Percentiles rank a stretch among this genome's conserved stretches.
Conservation (phyloP, 257 asterid species). For the Petunia secreta region DNA sequence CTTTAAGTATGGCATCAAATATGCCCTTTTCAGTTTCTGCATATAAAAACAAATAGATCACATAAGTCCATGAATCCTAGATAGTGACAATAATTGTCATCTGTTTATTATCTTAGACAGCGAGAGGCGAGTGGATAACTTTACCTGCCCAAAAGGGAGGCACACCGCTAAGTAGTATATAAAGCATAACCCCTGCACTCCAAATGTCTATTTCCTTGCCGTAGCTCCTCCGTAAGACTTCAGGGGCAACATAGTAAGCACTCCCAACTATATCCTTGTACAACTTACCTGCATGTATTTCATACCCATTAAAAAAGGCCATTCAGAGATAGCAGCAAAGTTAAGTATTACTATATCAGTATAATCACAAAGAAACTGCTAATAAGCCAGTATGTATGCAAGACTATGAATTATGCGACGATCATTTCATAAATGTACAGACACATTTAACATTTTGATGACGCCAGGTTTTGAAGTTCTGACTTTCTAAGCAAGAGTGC, state of each 20-base stretch:
- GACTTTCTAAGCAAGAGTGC: not conserved
- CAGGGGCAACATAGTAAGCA: slow-evolving; percentile 91
- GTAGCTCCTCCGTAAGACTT: slow-evolving; percentile 66
- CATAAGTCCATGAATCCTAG: not conserved
- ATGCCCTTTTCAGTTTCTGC: slow-evolving; percentile 76
- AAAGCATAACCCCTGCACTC: slow-evolving; percentile 91
- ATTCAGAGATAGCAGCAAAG: not conserved
- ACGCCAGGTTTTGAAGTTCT: not conserved
- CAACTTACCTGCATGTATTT: slow-evolving; percentile 57
- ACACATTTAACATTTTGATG: not conserved
- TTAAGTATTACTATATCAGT: not conserved
- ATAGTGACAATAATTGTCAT: not conserved
- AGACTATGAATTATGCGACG: not conserved
- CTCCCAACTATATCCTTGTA: slow-evolving; percentile 84
- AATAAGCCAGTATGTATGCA: not conserved
- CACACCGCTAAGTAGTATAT: slow-evolving; percentile 81
- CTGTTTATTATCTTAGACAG: not conserved
- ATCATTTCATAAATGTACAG: not conserved
- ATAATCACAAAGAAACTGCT: not conserved
- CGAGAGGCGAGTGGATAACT: not conserved
- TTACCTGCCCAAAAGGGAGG: slow-evolving; percentile 95
- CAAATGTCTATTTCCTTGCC: slow-evolving; percentile 83
- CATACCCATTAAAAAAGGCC: not conserved
- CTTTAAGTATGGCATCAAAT: slow-evolving; percentile 66
- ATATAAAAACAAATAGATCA: not conserved